Evolutionary conservation across 2,329 filamentous ascomycete species (phyloP).

Genomic region (Alternaria sp.): DNA sequence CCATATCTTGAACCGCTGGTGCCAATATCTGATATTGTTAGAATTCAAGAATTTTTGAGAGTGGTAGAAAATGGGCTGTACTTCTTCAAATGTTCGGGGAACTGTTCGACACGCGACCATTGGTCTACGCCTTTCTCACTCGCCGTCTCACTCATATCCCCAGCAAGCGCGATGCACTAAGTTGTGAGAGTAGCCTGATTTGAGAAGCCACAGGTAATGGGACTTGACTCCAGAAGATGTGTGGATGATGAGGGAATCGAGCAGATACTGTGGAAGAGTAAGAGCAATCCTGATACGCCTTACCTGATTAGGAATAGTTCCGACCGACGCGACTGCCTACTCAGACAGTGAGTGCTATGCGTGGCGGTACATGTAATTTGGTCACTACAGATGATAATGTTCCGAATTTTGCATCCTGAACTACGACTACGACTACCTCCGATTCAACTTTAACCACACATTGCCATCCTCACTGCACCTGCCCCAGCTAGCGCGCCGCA

Average conservation of each 20-base stretch:
- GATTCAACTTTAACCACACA: neutral
- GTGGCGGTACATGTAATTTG: neutral
- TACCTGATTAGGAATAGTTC: conserved; percentile 9
- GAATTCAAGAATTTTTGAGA: neutral
- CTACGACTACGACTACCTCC: neutral
- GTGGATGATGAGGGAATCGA: neutral
- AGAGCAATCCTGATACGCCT: conserved; percentile 9
- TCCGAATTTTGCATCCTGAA: neutral
- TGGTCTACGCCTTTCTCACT: conserved; percentile 62
- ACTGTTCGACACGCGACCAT: conserved; percentile 72
- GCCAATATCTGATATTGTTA: conserved; percentile 76
- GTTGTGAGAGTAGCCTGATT: neutral
- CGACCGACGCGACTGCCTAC: conserved; percentile 11
- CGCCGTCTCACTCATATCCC: conserved; percentile 26
- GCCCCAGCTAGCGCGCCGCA: conserved; percentile 10
- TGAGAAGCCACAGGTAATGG: neutral
- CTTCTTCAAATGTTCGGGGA: conserved; percentile 87
- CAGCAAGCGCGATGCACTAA: neutral
- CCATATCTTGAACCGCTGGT: conserved; percentile 87
- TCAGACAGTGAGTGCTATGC: neutral
- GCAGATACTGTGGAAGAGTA: neutral
- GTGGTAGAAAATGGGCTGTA: conserved; percentile 48
- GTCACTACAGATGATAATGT: neutral
- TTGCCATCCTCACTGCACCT: neutral
- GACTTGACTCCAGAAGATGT: neutral